A percentile compares a stretch with the other conserved stretches of the same genome.
Evolutionary conservation across 805 yeast species (phyloP).

Genomic region (Pichia rugopelliculosa): DNA sequence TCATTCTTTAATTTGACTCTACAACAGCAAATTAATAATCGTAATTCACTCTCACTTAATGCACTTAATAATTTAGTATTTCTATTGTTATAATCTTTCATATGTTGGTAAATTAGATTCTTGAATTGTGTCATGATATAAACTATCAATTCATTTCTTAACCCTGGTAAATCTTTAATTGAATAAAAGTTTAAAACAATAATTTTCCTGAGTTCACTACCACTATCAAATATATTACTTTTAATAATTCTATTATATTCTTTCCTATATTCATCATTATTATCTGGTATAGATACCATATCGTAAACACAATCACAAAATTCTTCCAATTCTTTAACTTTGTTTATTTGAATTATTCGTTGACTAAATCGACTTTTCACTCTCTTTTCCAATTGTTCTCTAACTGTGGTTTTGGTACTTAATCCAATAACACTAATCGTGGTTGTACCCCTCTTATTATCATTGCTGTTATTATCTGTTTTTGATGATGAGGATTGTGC

Average conservation of each 20-base stretch:
- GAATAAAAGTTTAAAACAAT: constrained; percentile 48
- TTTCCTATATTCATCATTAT: constrained; percentile 5
- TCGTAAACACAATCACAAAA: constrained; percentile 41
- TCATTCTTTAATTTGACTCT: constrained; percentile 57
- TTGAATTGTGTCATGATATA: constrained; percentile 25
- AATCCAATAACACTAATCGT: constrained; percentile 81
- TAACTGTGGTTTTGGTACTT: constrained; percentile 63
- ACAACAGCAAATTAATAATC: constrained; percentile 67
- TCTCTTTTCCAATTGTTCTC: constrained; percentile 83
- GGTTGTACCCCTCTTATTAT: constrained; percentile 31
- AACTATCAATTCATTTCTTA: constrained; percentile 38
- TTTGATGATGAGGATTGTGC: constrained; percentile 44
- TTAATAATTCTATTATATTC: constrained; percentile 32
- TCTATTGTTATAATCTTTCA: constrained; percentile 8
- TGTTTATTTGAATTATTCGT: constrained; percentile 54
- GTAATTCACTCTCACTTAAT: constrained; percentile 64
- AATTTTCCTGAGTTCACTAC: constrained; percentile 25
- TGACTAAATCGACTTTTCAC: constrained; percentile 88
- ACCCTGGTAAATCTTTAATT: constrained; percentile 46
- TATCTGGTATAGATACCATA: constrained; percentile 20
- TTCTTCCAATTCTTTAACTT: constrained; percentile 38
- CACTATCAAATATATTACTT: neutral
- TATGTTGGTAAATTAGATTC: constrained; percentile 6
- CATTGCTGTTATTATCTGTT: constrained; percentile 18
- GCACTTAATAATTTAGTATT: constrained; percentile 24